Conservation (phyloP, 2,329 filamentous ascomycete species). For the Cladophialophora psammophila region DNA sequence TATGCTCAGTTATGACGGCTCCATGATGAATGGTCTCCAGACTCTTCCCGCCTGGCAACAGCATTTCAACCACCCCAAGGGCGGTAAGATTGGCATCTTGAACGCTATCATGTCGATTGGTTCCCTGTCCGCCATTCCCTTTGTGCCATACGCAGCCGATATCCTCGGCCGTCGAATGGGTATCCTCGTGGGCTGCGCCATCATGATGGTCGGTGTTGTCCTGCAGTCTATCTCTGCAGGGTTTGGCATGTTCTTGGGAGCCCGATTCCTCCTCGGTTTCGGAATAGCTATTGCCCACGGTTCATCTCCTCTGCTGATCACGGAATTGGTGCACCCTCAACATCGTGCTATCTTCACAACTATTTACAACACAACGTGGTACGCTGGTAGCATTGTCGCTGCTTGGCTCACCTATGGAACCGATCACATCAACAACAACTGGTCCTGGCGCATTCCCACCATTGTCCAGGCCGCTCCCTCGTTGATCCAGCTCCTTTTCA, state of each 20-base stretch:
- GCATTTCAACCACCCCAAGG: conserved; percentile 38
- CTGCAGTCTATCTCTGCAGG: conserved; percentile 44
- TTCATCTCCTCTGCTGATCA: conserved; percentile 49
- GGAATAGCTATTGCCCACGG: conserved; percentile 58
- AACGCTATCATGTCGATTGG: conserved; percentile 48
- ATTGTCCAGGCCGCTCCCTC: conserved; percentile 71
- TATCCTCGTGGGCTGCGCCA: conserved; percentile 50
- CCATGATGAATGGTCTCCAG: conserved; percentile 39
- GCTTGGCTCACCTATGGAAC: conserved; percentile 58
- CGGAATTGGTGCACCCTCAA: conserved; percentile 58
- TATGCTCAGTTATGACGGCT: conserved; percentile 34
- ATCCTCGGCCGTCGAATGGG: conserved; percentile 55
- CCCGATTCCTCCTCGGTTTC: conserved; percentile 71
- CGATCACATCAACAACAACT: conserved; percentile 55
- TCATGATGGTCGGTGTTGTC: conserved; percentile 42
- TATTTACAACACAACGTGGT: conserved; percentile 64
- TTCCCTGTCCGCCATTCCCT: conserved; percentile 56
- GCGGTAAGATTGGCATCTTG: conserved; percentile 35
- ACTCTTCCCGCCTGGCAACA: conserved; percentile 34
- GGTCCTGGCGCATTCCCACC: conserved; percentile 69
- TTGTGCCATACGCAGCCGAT: conserved; percentile 59
- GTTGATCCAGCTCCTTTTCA: conserved; percentile 59
- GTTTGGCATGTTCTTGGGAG: conserved; percentile 61
- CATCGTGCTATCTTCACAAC: conserved; percentile 59
- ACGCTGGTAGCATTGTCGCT: conserved; percentile 60